Evolutionary conservation across 2,329 filamentous ascomycete genomes (phyloP).

Genomic region (Epichloe scottii): DNA sequence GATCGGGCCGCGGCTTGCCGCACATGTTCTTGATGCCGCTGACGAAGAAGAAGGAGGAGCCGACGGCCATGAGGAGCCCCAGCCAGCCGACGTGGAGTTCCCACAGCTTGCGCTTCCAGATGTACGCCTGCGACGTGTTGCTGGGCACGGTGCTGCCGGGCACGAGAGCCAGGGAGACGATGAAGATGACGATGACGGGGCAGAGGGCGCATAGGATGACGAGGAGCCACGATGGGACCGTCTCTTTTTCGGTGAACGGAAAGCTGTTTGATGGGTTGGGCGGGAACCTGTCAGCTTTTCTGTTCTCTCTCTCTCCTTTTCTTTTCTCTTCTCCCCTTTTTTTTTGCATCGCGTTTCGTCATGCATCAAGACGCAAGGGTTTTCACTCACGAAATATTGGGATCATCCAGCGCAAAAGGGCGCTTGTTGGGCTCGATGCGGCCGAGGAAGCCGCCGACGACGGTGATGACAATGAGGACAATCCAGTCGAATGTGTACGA

Average conservation of each 20-base stretch:
- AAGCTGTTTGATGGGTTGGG: slow-evolving; percentile 33
- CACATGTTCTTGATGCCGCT: slow-evolving; percentile 73
- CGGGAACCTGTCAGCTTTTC: neutral
- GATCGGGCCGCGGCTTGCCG: slow-evolving; percentile 63
- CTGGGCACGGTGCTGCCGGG: slow-evolving; percentile 57
- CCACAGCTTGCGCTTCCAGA: slow-evolving; percentile 80
- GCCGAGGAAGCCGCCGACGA: slow-evolving; percentile 46
- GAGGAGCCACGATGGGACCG: slow-evolving; percentile 55
- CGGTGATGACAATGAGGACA: slow-evolving; percentile 46
- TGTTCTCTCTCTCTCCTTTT: no score
- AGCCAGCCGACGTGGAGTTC: slow-evolving; percentile 80
- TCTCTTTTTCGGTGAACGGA: slow-evolving; percentile 58
- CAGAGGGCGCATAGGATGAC: slow-evolving; percentile 48
- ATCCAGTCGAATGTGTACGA: slow-evolving; percentile 69
- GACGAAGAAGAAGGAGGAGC: slow-evolving; percentile 66
- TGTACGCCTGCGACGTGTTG: slow-evolving; percentile 47
- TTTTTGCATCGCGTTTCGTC: no score
- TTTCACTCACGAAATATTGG: slow-evolving; percentile 54
- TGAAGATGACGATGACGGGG: slow-evolving; percentile 55
- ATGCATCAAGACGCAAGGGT: neutral
- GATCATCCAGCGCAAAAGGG: slow-evolving; percentile 59
- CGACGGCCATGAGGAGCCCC: slow-evolving; percentile 62
- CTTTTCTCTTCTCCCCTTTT: no score
- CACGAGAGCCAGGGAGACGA: slow-evolving; percentile 57
- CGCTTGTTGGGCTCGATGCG: slow-evolving; percentile 50